Evolutionary conservation across 371 early-diverging fungal genomes (phyloP), one percentile per base, ranked within the genome.

Genomic region (Mortierella sp.): DNA sequence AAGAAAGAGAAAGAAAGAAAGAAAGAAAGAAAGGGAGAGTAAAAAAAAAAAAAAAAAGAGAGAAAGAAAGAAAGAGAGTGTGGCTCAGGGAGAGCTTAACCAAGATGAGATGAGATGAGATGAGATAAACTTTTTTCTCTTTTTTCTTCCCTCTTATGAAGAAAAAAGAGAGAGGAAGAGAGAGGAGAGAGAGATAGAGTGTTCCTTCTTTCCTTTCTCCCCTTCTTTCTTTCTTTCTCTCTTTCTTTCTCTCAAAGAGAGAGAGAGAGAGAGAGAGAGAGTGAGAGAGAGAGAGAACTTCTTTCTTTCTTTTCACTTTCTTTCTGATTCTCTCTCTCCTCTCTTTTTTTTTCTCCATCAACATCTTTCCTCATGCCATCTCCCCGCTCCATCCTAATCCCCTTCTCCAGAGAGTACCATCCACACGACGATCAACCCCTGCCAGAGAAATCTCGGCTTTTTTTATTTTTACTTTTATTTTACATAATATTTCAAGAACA

Each of bases 191-290:
- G 18, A 28, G 28, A 26, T 26, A 60, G 4, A n/a, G 11, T 45
- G 25, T 28, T 60, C 46, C 46, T 43, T 0, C 45, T n/a, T 61
- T 29, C 58, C 16, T 43, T 30, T n/a, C n/a, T 23, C 23, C 47
- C 18, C 53, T 25, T 23, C 29, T 19, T 16, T 44, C 26, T n/a
- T 47, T 43, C 26, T 59, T 59, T 56, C 46, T 44, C 26, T 28
- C 16, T 56, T 21, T 37, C 45, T 53, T 29, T 60, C 12, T 45
- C 46, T 53, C n/a, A n/a, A n/a, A n/a, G n/a, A n/a, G n/a, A n/a
- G n/a, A n/a, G 55, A 29, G n/a, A 7, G 51, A 50, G 23, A 19
- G 47, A 51, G 44, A 56, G 37, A 55, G 61, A 43, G 9, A n/a
- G n/a, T n/a, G n/a, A n/a, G n/a, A n/a, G n/a, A n/a, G n/a, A n/a